phyloP scores from a whole-genome alignment of 176 grass and related monocot genomes.

The Eragrostis nindensis region DNA sequence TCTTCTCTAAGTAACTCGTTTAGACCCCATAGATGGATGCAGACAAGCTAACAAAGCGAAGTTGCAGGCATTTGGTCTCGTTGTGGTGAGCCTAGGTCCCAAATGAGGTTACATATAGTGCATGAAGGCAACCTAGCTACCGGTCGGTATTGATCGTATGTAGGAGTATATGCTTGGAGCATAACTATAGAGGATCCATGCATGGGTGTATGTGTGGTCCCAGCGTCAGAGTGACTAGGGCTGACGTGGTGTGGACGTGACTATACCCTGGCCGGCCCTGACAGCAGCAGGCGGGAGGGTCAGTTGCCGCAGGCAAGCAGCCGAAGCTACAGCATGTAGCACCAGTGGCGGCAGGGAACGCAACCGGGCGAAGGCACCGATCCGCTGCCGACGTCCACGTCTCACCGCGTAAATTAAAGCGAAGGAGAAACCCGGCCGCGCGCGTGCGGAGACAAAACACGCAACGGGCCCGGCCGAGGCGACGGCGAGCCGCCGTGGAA shows the following conservation, averaged over 20 bases:
- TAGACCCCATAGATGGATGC: no score
- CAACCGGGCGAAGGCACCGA: slow-evolving; percentile 27
- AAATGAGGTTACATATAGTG: no score
- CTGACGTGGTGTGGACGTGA: slow-evolving; percentile 44
- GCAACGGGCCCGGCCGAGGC: neutral
- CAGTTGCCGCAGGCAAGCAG: slow-evolving; percentile 27
- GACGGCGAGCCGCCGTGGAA: neutral
- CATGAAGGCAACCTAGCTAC: no score
- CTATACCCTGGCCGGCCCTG: slow-evolving; percentile 16
- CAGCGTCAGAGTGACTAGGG: slow-evolving; percentile 31
- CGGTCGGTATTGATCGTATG: no score
- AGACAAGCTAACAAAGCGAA: no score
- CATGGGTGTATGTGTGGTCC: slow-evolving; percentile 8
- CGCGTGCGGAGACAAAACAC: neutral
- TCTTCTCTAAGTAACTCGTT: no score
- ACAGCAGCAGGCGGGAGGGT: slow-evolving; percentile 37
- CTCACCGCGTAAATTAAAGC: slow-evolving; percentile 6
- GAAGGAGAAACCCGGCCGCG: slow-evolving; percentile 4
- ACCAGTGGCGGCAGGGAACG: slow-evolving; percentile 8
- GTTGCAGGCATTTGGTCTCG: no score
- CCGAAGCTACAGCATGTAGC: neutral
- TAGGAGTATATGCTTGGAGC: neutral
- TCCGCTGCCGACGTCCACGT: slow-evolving; percentile 1
- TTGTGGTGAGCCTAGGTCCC: no score
- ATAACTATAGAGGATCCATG: slow-evolving; percentile 4